Evolutionary conservation across 2,329 filamentous ascomycete genomes (phyloP).

Genomic region (Ophiostoma australiae): DNA sequence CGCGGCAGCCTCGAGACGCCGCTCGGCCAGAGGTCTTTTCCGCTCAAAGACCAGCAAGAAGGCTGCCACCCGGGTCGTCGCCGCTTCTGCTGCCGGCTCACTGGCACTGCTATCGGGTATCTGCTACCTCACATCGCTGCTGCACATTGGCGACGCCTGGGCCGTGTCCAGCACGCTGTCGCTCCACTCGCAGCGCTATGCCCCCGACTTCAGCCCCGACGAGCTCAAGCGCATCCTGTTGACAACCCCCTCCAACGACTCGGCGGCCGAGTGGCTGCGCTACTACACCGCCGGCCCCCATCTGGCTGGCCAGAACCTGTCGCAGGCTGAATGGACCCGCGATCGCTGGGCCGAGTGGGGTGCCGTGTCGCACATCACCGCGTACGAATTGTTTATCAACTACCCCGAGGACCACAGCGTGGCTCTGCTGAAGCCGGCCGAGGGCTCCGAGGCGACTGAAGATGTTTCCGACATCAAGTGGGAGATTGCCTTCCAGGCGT

Average conservation of each 20-base stretch:
- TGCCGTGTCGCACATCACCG: conserved; percentile 56
- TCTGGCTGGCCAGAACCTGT: conserved; percentile 71
- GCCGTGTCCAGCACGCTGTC: conserved; percentile 18
- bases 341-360: conserved; percentile 70
- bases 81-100: conserved; percentile 15
- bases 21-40: background rate
- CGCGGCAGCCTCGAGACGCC: background rate
- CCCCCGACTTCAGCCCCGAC: conserved; percentile 30
- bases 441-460: conserved; percentile 26
- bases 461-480: conserved; percentile 36
- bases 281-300: conserved; percentile 76
- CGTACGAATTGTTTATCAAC: conserved; percentile 75
- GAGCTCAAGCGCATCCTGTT: conserved; percentile 54
- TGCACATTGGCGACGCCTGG: conserved; percentile 8
- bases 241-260: conserved; percentile 52
- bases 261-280: conserved; percentile 64
- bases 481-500: conserved; percentile 70
- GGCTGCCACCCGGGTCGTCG: background rate
- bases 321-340: conserved; percentile 67
- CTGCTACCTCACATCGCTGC: conserved; percentile 17
- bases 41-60: background rate
- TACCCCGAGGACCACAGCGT: conserved; percentile 68
- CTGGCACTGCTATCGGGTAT: conserved; percentile 18
- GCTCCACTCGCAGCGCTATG: conserved; percentile 20
- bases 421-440: conserved; percentile 54